Evolutionary conservation across 2,329 filamentous ascomycete genomes (phyloP), one percentile per base, ranked within the genome.

Genomic region (Aureobasidium sp.): DNA sequence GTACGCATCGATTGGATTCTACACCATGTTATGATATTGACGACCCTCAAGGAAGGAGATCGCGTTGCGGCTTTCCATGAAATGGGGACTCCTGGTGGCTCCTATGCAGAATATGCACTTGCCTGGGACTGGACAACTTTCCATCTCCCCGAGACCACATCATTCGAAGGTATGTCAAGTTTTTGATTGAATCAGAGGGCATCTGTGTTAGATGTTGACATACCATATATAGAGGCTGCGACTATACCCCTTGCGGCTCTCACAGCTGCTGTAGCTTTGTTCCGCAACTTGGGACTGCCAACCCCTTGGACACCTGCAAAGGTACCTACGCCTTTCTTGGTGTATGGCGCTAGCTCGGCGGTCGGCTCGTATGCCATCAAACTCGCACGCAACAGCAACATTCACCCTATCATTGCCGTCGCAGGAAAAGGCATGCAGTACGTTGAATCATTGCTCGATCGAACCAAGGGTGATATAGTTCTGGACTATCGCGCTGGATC

Each of bases 191-290:
- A n/a, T n/a, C n/a, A n/a, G n/a, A n/a, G n/a, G n/a, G n/a, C n/a
- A n/a, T n/a, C n/a, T n/a, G n/a, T n/a, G n/a, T n/a, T n/a, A n/a
- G n/a, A n/a, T n/a, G n/a, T n/a, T n/a, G n/a, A n/a, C n/a, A n/a
- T n/a, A n/a, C n/a, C n/a, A n/a, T n/a, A n/a, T n/a, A n/a, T n/a
- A n/a, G 58, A 88, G 74, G 87, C 82, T 3, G 84, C 87, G 18
- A 87, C 87, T 0, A 82, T 89, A 38, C 87, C 87, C 0, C 77
- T 90, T 1, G 84, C 87, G 5, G 83, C 81, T 10, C 80, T 88
- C 74, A 90, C 86, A 1, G 81, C 87, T 2, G 84, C 82, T 0
- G 55, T 88, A 3, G 85, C 79, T 0, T 73, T 90, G 0, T 88
- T 84, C 71, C 74, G 78, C 31, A 71, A 75, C 13, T 81, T 88